Percentiles rank a stretch among this genome's conserved stretches.
These are phyloP conservation scores for Glonium stellatum DNA, from an alignment of 495 filamentous ascomycete species.

Conservation along the genomic window DNA sequence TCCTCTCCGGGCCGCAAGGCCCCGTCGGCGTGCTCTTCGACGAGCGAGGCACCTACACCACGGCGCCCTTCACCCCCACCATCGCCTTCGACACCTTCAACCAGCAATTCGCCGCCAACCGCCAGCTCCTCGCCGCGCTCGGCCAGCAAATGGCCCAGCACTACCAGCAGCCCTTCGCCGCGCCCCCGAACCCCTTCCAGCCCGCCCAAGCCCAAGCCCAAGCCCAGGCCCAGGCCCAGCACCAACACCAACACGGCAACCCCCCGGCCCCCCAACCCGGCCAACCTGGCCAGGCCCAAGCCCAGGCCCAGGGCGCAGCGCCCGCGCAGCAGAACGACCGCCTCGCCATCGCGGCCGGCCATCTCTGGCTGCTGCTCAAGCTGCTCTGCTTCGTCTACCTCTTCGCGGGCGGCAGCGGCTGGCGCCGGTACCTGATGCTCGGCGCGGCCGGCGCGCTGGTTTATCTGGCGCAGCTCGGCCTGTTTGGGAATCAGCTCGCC, in stretches of 20 bases:
- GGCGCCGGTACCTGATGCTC: constrained; percentile 61
- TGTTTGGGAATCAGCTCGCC: constrained; percentile 52
- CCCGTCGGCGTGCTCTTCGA: constrained; percentile 27
- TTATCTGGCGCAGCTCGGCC: constrained; percentile 58
- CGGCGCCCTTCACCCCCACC: constrained; percentile 17
- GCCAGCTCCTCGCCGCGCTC: constrained; percentile 17
- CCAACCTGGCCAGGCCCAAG: constrained; percentile 2
- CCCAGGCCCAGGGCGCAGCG: not conserved
- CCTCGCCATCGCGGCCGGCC: constrained; percentile 17
- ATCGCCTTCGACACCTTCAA: constrained; percentile 22
- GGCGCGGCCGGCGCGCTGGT: constrained; percentile 51
- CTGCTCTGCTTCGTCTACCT: constrained; percentile 72
- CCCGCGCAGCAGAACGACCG: constrained; percentile 13
- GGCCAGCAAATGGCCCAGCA: constrained; percentile 20
- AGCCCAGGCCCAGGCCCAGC: constrained; percentile 10
- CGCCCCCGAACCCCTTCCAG: not conserved
- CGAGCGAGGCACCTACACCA: constrained; percentile 21
- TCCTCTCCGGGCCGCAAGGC: constrained; percentile 24
- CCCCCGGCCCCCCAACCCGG: not conserved
- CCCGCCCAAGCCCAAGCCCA: constrained; percentile 6
- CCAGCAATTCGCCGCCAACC: constrained; percentile 22
- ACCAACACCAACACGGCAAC: constrained; percentile 16
- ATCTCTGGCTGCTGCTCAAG: constrained; percentile 71
- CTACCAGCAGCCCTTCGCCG: constrained; percentile 2
- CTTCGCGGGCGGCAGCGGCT: constrained; percentile 66